Evolutionary conservation across 176 grass and related monocot species (phyloP).

Genomic region (Musa schizocarpa): DNA sequence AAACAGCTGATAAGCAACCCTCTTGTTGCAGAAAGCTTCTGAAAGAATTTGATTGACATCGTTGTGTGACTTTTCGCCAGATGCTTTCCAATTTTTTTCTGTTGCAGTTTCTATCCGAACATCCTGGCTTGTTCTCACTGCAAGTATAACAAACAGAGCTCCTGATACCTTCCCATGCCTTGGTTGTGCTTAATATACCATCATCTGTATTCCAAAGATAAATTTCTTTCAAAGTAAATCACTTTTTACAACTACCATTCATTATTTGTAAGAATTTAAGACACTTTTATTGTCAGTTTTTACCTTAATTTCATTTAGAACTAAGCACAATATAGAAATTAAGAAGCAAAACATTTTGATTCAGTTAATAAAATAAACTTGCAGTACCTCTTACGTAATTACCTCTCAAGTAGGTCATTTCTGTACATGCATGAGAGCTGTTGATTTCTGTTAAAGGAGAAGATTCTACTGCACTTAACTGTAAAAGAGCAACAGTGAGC

Average conservation of each 20-base stretch:
- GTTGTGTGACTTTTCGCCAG: conserved; percentile 61
- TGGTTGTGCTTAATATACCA: conserved; percentile 26
- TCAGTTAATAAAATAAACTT: neutral
- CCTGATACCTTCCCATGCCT: conserved; percentile 49
- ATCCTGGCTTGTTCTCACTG: conserved; percentile 63
- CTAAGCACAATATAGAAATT: neutral
- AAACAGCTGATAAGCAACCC: conserved; percentile 65
- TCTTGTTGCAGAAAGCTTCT: conserved; percentile 85
- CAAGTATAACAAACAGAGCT: conserved; percentile 69
- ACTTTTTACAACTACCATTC: too few relatives aligned
- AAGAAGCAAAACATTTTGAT: too few relatives aligned
- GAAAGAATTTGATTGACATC: conserved; percentile 75
- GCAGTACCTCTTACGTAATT: conserved; percentile 37
- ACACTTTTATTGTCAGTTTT: neutral
- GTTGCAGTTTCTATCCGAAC: conserved; percentile 70
- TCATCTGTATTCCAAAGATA: conserved; percentile 47
- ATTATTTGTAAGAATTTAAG: neutral
- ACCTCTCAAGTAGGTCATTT: conserved; percentile 61
- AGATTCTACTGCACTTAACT: conserved; percentile 68
- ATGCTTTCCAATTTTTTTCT: conserved; percentile 83
- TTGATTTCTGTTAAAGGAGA: conserved; percentile 51
- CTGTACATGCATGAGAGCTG: conserved; percentile 38
- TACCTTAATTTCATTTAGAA: neutral
- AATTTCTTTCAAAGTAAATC: neutral
- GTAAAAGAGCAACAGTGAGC: conserved; percentile 98